Base-by-base conservation (phyloP, 257 asterid genomes). In the Gentiana dahurica region DNA sequence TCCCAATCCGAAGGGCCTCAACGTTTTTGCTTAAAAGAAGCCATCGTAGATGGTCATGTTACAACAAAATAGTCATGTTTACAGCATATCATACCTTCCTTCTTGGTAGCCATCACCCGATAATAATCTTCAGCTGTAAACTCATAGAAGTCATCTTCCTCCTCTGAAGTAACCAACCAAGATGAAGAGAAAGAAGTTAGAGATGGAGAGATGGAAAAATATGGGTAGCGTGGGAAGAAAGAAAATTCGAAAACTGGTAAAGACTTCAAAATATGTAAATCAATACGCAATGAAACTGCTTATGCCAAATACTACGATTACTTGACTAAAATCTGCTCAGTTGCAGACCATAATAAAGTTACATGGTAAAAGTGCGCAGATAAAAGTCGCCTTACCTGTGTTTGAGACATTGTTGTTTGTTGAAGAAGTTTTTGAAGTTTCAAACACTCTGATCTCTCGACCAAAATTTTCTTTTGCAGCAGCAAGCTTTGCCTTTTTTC, bases 71-170 rank as follows among this genome's bases (percentile, higher is more conserved):
- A 41, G 4, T 11, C 34, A n/a, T 34, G 37, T 37, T 35, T 47
- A 57, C 41, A 64, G 15, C 5, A 13, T 46, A 13, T 57, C 37
- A 62, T 66, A 92, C 99, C 99, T 83, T 88, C 89, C 66, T 81
- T 92, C 68, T 86, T 92, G 48, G 94, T 71, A 52, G 79, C 82
- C 78, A 77, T 66, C 65, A 88, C 62, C 64, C 95, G 85, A 59
- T 51, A 80, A 73, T 88, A 92, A 65, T 92, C 97, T 79, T 88
- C 99, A 0, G 97, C 73, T 8, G 94, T 88, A 63, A 92, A 88
- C 69, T 92, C 99, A 59, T 88, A 92, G 67, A 88, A 92, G 51
- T 80, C 95, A 37, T 88, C 97, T 5, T 87, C 37, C 74, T 78
- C 93, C 56, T 81, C 95, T 80, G 89, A 57, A 60, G 73, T 58